Evolutionary conservation across 2,329 filamentous ascomycete genomes (phyloP), one percentile per base, ranked within the genome.

Genomic region (Colletotrichum sp.): DNA sequence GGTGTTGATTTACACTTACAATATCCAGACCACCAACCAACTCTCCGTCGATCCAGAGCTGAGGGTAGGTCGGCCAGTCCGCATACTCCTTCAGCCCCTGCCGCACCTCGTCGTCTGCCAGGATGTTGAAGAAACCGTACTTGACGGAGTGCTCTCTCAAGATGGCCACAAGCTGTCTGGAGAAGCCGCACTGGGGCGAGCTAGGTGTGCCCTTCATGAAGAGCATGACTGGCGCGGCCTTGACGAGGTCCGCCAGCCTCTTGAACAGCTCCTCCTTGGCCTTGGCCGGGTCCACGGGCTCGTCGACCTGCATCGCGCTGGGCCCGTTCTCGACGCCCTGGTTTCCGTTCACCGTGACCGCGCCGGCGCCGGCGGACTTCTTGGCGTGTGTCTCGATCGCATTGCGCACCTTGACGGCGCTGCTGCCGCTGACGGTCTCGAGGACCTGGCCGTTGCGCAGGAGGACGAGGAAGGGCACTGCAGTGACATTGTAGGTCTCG

Each of bases 121-220:
- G 87, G 78, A 99, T 99, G 84, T 99, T 99, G 89, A 99, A 99
- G 89, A 99, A 99, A 24, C 97, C 97, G 84, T 99, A 99, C 84
- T 98, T 95, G 76, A 99, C 94, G 66, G 94, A 94, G 83, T 95
- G 93, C 86, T 99, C 96, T 69, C 97, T 92, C 81, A 99, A 87
- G 63, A 99, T 91, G 30, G 89, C 93, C 59, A 99, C 97, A 60
- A 98, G 88, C 87, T 98, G 96, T 79, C 96, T 90, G 79, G 95
- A 98, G 87, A 99, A 99, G 4, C 97, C 96, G 82, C 96, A 98
- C 85, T 98, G 95, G 2, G 96, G 96, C 36, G 92, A 91, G 79
- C 93, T 95, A 0, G 96, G 96, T 4, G 95, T 98, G n/a, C 96
- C 96, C 88, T 98, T 98, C 95, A 98, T 98, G 86, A 99, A 99